Evolutionary conservation across 2,329 filamentous ascomycete species (phyloP).

Genomic region (Colletotrichum sp.): DNA sequence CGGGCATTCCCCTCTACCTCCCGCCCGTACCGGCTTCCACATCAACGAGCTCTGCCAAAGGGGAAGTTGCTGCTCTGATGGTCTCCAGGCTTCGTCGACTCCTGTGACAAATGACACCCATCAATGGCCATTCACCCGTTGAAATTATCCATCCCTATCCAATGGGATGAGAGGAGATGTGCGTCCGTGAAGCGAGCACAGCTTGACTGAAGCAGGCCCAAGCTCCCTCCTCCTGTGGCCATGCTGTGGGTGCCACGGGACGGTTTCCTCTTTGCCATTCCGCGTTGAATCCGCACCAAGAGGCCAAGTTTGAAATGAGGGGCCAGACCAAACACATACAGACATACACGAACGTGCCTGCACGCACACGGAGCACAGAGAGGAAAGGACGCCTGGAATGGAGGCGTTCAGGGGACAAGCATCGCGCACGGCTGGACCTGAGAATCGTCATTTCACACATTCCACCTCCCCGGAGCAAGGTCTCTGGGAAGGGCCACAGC

Average conservation of each 20-base stretch:
- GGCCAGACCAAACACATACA: background rate
- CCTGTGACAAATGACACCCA: background rate
- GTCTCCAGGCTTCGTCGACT: background rate
- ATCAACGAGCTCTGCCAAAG: background rate
- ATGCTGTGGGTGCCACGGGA: background rate
- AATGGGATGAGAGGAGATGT: background rate
- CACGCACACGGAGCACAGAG: background rate
- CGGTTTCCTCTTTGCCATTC: background rate
- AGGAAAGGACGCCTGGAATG: background rate
- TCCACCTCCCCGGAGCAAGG: background rate
- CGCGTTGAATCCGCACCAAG: background rate
- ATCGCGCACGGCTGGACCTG: background rate
- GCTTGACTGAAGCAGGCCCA: background rate
- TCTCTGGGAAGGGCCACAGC: background rate
- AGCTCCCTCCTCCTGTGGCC: background rate
- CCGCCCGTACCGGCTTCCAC: background rate
- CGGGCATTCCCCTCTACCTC: background rate
- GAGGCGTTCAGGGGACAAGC: constrained; percentile 1
- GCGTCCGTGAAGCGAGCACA: background rate
- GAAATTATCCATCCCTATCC: too few species aligned
- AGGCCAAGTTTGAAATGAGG: background rate
- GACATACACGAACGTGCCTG: background rate
- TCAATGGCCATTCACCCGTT: background rate
- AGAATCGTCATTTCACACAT: constrained; percentile 7
- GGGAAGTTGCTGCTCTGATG: background rate